Evolutionary conservation across 1,284 basidiomycete species (phyloP).

Genomic region (Garcileccinum viscosum): DNA sequence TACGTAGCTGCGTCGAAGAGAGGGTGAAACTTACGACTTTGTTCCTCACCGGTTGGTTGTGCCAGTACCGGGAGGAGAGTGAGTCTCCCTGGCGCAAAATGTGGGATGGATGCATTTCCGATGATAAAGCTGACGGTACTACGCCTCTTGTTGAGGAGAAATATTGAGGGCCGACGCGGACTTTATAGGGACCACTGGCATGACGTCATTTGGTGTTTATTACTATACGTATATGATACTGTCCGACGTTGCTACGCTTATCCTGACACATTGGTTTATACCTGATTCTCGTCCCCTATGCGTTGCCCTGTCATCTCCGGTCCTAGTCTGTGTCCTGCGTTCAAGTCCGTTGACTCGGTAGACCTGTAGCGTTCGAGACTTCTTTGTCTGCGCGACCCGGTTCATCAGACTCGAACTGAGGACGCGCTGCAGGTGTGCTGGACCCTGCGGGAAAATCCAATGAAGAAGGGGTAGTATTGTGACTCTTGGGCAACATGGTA

Average conservation of each 20-base stretch:
- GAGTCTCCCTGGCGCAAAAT: slow-evolving; percentile 31
- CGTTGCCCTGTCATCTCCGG: slow-evolving; percentile 6
- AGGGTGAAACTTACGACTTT: slow-evolving; percentile 34
- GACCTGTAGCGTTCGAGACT: slow-evolving; percentile 5
- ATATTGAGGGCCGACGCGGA: slow-evolving; percentile 24
- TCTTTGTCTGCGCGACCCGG: slow-evolving; percentile 3
- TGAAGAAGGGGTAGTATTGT: not conserved
- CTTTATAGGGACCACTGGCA: slow-evolving; percentile 36
- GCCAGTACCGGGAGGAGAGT: slow-evolving; percentile 39
- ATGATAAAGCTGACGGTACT: not conserved
- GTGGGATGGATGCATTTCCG: slow-evolving; percentile 33
- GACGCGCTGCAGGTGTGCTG: not conserved
- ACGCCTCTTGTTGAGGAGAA: slow-evolving; percentile 4
- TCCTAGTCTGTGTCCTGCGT: not conserved
- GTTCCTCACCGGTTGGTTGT: slow-evolving; percentile 41
- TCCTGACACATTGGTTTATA: not conserved
- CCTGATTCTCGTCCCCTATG: not conserved
- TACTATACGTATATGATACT: not conserved
- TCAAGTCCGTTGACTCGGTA: not conserved
- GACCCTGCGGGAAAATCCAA: not conserved
- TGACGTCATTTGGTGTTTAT: slow-evolving; percentile 33
- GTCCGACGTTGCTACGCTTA: not conserved
- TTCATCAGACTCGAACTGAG: not conserved
- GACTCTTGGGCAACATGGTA: not conserved
- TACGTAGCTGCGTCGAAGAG: not conserved